phyloP scores from a whole-genome alignment of 208 protist species.

The Pavlovales sp. region DNA sequence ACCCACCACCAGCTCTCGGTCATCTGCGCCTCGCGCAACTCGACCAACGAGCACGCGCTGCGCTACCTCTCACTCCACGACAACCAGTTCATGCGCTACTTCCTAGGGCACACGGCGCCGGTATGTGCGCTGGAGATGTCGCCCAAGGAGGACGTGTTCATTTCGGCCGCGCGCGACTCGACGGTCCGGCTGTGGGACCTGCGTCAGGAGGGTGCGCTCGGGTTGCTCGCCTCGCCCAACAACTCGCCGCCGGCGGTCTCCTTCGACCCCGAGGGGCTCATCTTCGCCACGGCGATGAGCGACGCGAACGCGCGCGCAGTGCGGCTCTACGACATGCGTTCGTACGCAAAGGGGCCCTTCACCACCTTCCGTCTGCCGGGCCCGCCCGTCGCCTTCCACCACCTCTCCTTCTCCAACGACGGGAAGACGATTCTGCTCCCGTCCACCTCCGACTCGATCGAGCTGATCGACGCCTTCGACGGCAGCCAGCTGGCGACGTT shows the following conservation, averaged over 20 bases:
- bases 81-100: constrained; percentile 65
- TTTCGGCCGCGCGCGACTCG: constrained; percentile 56
- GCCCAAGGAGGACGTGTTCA: constrained; percentile 59
- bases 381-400: constrained; percentile 23
- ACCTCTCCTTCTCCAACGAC: constrained; percentile 54
- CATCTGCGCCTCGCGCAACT: background rate
- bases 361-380: constrained; percentile 34
- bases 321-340: constrained; percentile 60
- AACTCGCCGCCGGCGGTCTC: constrained; percentile 44
- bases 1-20: constrained; percentile 18
- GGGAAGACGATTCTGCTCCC: constrained; percentile 60
- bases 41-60: constrained; percentile 49
- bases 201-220: constrained; percentile 39
- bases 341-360: constrained; percentile 58
- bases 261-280: constrained; percentile 62
- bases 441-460: constrained; percentile 43
- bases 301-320: constrained; percentile 21
- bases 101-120: constrained; percentile 57
- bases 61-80: constrained; percentile 66
- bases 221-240: background rate
- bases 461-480: constrained; percentile 59
- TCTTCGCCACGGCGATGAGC: constrained; percentile 52
- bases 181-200: constrained; percentile 66
- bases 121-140: constrained; percentile 59
- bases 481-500: constrained; percentile 45